Evolutionary conservation across 2,329 filamentous ascomycete species (phyloP).

Genomic region (Kalmusia sp.): DNA sequence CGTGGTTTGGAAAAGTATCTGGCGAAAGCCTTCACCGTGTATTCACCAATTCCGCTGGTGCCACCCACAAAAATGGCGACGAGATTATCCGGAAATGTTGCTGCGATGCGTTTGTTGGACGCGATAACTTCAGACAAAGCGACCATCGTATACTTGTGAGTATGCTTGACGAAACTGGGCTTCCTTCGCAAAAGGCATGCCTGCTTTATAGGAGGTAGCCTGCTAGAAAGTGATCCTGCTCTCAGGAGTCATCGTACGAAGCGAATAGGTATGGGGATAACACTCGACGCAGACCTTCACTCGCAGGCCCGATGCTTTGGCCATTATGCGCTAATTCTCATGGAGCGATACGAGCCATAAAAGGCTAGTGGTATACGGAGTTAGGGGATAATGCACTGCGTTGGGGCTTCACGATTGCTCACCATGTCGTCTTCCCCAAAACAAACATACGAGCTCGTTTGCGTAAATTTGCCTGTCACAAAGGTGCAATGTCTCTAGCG

Average conservation of each 20-base stretch:
- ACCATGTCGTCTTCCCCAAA: background rate
- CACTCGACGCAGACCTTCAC: too few relatives aligned
- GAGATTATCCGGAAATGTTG: conserved; percentile 10
- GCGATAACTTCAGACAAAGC: conserved; percentile 10
- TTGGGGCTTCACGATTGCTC: too few relatives aligned
- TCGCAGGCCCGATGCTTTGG: too few relatives aligned
- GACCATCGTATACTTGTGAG: conserved; percentile 14
- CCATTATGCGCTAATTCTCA: background rate
- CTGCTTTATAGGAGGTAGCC: background rate
- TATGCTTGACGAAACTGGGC: background rate
- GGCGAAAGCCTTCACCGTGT: conserved; percentile 47
- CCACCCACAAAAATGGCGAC: conserved; percentile 41
- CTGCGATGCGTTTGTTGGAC: conserved; percentile 14
- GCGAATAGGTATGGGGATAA: too few relatives aligned
- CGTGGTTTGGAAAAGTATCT: conserved; percentile 38
- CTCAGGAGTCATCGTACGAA: too few relatives aligned
- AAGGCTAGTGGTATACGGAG: background rate
- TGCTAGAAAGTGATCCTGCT: too few relatives aligned
- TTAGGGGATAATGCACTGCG: background rate
- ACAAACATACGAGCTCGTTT: background rate
- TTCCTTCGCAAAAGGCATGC: background rate
- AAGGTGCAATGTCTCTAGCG: too few relatives aligned
- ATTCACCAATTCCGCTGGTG: conserved; percentile 49
- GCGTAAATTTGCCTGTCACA: too few relatives aligned
- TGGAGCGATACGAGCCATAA: background rate